Percentiles rank a stretch among this genome's conserved stretches.
Evolutionary conservation across 2,329 filamentous ascomycete species (phyloP).

Genomic region (Botrytis sinoallii): DNA sequence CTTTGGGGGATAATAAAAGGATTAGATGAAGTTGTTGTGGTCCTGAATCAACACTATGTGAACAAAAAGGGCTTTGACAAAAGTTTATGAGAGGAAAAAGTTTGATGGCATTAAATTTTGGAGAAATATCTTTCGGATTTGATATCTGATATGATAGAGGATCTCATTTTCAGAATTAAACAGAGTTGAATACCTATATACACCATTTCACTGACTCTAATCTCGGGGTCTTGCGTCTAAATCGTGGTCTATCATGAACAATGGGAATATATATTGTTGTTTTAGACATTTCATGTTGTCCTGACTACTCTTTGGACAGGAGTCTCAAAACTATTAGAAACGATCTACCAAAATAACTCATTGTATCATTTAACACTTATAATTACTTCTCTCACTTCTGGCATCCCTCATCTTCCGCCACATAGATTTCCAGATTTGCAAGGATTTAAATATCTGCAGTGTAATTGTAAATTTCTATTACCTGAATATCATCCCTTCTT

Average conservation of each 20-base stretch:
- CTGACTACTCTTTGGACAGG: not conserved
- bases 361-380: accelerated
- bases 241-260: not conserved
- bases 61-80: not conserved
- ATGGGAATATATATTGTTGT: not conserved
- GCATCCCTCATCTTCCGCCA: not conserved
- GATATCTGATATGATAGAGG: too few species aligned
- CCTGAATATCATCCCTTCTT: not conserved
- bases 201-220: not conserved
- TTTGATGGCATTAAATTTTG: not conserved
- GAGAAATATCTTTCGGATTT: not conserved
- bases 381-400: not conserved
- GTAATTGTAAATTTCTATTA: not conserved
- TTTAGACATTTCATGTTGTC: accelerated
- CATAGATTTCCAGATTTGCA: not conserved
- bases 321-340: not conserved
- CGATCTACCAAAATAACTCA: not conserved
- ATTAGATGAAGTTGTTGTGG: not conserved
- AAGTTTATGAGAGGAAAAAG: not conserved
- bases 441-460: too few species aligned
- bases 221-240: not conserved
- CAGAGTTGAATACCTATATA: not conserved
- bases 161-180: not conserved
- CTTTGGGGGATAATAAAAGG: not conserved
- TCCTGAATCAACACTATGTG: not conserved